These are phyloP conservation scores for Cercophora newfieldiana DNA, from an alignment of 495 filamentous ascomycete genomes.

Conservation along the genomic window DNA sequence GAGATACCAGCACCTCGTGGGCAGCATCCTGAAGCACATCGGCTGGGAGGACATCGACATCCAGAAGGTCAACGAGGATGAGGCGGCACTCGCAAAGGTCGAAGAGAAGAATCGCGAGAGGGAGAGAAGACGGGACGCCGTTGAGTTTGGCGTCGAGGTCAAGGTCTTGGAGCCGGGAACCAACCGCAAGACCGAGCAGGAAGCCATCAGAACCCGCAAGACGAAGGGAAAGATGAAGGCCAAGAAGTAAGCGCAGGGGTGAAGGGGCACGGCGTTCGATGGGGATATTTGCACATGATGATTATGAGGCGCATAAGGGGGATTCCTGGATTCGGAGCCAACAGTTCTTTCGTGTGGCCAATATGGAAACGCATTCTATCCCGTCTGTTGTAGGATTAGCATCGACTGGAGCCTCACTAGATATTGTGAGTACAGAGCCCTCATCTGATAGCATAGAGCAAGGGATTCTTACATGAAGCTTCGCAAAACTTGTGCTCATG, in stretches of 20 bases:
- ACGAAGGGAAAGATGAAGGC: conserved; percentile 27
- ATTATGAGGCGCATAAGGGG: neutral
- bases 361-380: neutral
- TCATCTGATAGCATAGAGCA: neutral
- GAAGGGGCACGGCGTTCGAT: neutral
- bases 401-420: neutral
- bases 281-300: neutral
- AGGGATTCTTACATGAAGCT: neutral
- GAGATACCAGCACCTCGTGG: conserved; percentile 55
- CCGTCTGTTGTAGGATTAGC: neutral
- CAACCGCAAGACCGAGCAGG: conserved; percentile 26
- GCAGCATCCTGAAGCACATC: conserved; percentile 54
- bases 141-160: conserved; percentile 15
- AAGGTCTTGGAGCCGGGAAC: conserved; percentile 19
- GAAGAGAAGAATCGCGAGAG: conserved; percentile 30
- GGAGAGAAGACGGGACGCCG: conserved; percentile 27
- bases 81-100: conserved; percentile 30
- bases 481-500: neutral
- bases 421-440: neutral
- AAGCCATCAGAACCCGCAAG: conserved; percentile 29
- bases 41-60: conserved; percentile 57
- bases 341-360: neutral
- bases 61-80: conserved; percentile 43
- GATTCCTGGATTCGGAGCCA: conserved; percentile 2
- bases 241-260: conserved; percentile 16